phyloP scores from a whole-genome alignment of 352 stramenopile species.

The Phytophthora melonis region DNA sequence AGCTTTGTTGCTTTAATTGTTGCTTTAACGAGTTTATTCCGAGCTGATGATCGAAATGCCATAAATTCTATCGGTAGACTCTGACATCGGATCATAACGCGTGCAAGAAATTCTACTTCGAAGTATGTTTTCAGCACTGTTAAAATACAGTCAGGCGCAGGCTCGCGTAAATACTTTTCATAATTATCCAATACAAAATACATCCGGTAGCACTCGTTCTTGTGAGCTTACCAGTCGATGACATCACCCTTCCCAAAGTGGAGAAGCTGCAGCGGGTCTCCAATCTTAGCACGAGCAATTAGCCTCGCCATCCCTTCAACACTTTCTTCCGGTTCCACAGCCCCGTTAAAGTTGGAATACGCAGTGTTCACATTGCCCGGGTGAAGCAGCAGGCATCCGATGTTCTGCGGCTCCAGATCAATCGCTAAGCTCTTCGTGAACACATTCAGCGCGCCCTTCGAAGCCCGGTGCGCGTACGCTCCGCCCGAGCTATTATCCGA shows the following conservation, averaged over 20 bases:
- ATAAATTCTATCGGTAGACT: too few relatives aligned
- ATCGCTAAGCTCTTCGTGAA: constrained; percentile 59
- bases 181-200: too few relatives aligned
- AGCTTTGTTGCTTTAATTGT: too few relatives aligned
- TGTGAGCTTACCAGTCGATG: constrained; percentile 58
- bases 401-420: constrained; percentile 57
- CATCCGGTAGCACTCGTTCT: background rate
- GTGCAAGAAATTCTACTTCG: too few relatives aligned
- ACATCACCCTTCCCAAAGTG: constrained; percentile 60
- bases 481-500: constrained; percentile 40
- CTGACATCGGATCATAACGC: too few relatives aligned
- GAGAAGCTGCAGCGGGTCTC: constrained; percentile 50
- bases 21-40: too few relatives aligned
- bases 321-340: constrained; percentile 47
- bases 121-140: too few relatives aligned
- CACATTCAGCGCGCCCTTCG: constrained; percentile 78
- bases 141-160: too few relatives aligned
- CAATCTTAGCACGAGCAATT: constrained; percentile 41
- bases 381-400: constrained; percentile 53
- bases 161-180: too few relatives aligned
- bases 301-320: constrained; percentile 48
- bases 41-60: too few relatives aligned
- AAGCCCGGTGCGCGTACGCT: constrained; percentile 71
- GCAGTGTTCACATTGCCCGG: constrained; percentile 63
- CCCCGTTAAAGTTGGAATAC: constrained; percentile 44